Base-by-base conservation (phyloP, 2,329 filamentous ascomycete genomes). In the Pseudogymnoascus destructans region DNA sequence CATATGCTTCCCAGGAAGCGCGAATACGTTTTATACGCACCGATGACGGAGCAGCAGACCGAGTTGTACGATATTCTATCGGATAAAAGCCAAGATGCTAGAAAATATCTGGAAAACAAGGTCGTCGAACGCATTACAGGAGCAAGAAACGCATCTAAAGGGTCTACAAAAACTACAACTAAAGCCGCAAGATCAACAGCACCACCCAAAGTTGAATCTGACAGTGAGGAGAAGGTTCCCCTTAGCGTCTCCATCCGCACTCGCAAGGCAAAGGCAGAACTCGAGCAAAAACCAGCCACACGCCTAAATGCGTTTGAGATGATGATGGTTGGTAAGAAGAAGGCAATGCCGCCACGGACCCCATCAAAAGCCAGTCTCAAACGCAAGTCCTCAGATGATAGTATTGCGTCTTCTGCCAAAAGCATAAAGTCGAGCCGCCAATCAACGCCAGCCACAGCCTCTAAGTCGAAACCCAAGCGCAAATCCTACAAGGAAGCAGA, bases 11-110 rank as follows among this genome's bases (percentile, higher is more conserved):
- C 93, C 0, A 95, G 92, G 72, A 98, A 98, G 74, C 82, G 93
- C 25, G 93, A 98, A 70, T 98, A 98, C 64, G 87, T 98, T 2
- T 74, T 98, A 0, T 97, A 93, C 66, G 93, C 93, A 0, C 93
- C 93, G 0, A 82, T 98, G 72, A 95, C 90, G 0, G 80, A 84
- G 21, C 89, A 93, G 64, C 93, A 98, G 68, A 89, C 90, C 2
- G 92, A 96, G 59, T 73, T 98, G 0, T 98, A 98, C 68, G 83
- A 84, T 56, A 77, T 76, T 0, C 75, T 85, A 32, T 79, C 70
- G 58, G 76, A 85, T 66, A 81, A 79, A 61, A 74, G 74, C 1
- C 70, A 73, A 1, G 82, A 85, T 62, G 79, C 80, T 0, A 80
- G 91, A 25, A 80, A 86, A 13, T 95, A 92, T 60, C 73, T 97